phyloP scores from a whole-genome alignment of 768 basidiomycete species.

The Lyophyllum decastes region DNA sequence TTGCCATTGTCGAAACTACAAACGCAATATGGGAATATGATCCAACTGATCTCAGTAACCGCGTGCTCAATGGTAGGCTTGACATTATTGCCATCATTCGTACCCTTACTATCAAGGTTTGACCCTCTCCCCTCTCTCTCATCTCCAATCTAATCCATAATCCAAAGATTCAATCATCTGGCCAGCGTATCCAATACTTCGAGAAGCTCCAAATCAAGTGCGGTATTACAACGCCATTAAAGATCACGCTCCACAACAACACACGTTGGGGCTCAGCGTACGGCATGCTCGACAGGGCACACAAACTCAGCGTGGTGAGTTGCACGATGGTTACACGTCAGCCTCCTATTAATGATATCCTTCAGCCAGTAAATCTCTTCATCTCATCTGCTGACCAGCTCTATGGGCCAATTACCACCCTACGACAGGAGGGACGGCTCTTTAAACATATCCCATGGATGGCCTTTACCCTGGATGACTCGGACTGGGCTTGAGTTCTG shows the following conservation, averaged over 20 bases:
- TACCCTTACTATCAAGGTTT: slow-evolving; percentile 32
- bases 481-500: slow-evolving; percentile 5
- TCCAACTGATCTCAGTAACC: slow-evolving; percentile 20
- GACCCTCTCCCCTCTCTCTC: no score
- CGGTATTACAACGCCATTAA: slow-evolving; percentile 13
- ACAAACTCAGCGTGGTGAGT: slow-evolving; percentile 15
- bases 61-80: slow-evolving; percentile 22
- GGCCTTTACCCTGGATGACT: slow-evolving; percentile 1
- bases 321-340: slow-evolving; percentile 17
- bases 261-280: slow-evolving; percentile 24
- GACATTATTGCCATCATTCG: slow-evolving; percentile 29
- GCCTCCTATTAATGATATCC: background rate
- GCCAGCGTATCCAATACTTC: slow-evolving; percentile 25
- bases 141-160: background rate
- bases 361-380: slow-evolving; percentile 12
- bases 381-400: background rate
- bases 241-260: slow-evolving; percentile 25
- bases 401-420: slow-evolving; percentile 11
- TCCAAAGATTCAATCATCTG: slow-evolving; percentile 24
- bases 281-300: slow-evolving; percentile 20
- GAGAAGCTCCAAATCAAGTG: slow-evolving; percentile 19
- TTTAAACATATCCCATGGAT: slow-evolving; percentile 6
- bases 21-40: slow-evolving; percentile 36
- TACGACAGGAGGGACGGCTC: background rate
- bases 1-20: slow-evolving; percentile 22